Evolutionary conservation across 202 grass and related monocot species (phyloP).

Genomic region (Schoenoplectus triqueter): DNA sequence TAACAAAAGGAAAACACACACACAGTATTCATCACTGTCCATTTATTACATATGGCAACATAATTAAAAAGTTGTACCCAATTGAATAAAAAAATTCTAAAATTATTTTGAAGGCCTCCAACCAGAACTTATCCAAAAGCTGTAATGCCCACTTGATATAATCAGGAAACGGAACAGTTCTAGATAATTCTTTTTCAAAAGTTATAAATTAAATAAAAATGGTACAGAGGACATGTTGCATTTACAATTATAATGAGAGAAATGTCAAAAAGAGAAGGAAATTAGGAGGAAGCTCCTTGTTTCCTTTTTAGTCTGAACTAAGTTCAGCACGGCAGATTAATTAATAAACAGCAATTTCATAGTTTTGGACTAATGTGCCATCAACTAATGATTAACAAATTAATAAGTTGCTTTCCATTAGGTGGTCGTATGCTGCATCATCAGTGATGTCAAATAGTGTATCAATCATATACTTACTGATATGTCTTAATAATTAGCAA

Average conservation of each 20-base stretch:
- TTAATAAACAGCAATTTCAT: conserved; percentile 13
- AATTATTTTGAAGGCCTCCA: too few relatives aligned
- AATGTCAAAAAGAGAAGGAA: conserved; percentile 36
- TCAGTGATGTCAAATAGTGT: conserved; percentile 31
- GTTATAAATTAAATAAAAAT: conserved; percentile 10
- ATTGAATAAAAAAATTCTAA: too few relatives aligned
- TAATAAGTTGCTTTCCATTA: not conserved
- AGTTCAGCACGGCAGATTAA: conserved; percentile 20
- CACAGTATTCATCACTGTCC: too few relatives aligned
- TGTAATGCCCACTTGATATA: too few relatives aligned
- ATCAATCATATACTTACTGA: conserved; percentile 1
- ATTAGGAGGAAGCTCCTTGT: conserved; percentile 21
- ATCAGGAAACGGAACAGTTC: too few relatives aligned
- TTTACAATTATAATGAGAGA: not conserved
- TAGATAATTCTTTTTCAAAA: too few relatives aligned
- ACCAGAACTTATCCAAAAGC: too few relatives aligned
- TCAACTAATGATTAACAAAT: conserved; percentile 27
- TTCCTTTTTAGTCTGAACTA: conserved; percentile 29
- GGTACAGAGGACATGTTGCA: not conserved
- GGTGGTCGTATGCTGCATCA: conserved; percentile 15
- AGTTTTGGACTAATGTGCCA: conserved; percentile 7
- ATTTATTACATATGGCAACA: too few relatives aligned
- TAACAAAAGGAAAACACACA: too few relatives aligned
- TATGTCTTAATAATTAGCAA: not conserved
- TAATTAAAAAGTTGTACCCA: too few relatives aligned